Base-by-base conservation (phyloP, 192 early-diverging fungal genomes). In the Phycomyces blakesleeanus region DNA sequence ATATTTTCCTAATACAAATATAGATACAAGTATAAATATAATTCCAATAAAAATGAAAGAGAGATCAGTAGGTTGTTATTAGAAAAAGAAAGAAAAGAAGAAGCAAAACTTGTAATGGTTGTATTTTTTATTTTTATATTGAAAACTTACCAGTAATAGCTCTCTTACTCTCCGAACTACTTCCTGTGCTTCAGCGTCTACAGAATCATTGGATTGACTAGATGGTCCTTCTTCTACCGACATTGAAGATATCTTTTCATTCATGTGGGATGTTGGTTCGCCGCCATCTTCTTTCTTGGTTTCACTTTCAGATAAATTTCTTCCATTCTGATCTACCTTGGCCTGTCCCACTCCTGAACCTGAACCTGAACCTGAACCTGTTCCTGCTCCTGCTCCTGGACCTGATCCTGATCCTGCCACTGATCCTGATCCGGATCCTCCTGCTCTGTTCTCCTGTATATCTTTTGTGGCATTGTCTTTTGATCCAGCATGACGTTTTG, bases 1-100 rank as follows among this genome's bases (percentile, higher is more conserved):
- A 85, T 78, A 21, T 83, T 78, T 64, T 83, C 85, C 83, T 86
- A 71, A 27, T 50, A 37, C 41, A 9, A 14, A 22, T 2, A 37
- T 24, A 20, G 27, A 63, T 18, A 25, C 57, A 64, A 14, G 51
- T 7, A 40, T 37, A 37, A 27, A 15, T 27, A 57, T n/a, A 64
- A n/a, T 34, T 34, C 22, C 24, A 41, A 14, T 10, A 41, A 41
- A 41, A 14, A 41, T 10, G 40, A 41, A 41, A 41, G 40, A 41
- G 14, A 41, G 40, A 41, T n/a, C n/a, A n/a, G n/a, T n/a, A n/a
- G n/a, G n/a, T n/a, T n/a, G n/a, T n/a, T n/a, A n/a, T n/a, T n/a
- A n/a, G n/a, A n/a, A 41, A 41, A 41, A 41, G 12, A 37, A 66
- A 12, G 24, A 10, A 44, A 44, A n/a, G 15, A 34, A 20, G n/a